Evolutionary conservation across 2,329 filamentous ascomycete species (phyloP).

Genomic region (Anisogramma anomala): DNA sequence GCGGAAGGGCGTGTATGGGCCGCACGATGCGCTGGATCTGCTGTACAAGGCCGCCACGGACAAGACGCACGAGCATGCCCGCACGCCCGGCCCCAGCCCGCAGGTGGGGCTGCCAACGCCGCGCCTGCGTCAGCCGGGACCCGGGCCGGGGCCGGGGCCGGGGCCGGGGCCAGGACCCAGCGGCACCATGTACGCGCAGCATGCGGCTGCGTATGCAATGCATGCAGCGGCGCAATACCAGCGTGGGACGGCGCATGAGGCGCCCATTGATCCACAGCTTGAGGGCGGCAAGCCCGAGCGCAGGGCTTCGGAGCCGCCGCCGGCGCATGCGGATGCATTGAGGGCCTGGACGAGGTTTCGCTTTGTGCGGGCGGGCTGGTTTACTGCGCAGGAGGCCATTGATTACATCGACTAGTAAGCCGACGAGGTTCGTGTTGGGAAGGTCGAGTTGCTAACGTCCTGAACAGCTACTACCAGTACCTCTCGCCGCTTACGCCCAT

Average conservation of each 20-base stretch:
- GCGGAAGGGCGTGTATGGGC: conserved; percentile 69
- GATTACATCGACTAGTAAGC: conserved; percentile 83
- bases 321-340: conserved; percentile 56
- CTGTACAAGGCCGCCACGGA: conserved; percentile 76
- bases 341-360: conserved; percentile 84
- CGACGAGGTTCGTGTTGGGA: background rate
- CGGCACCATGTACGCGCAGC: conserved; percentile 13
- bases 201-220: conserved; percentile 13
- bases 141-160: too few species aligned
- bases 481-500: conserved; percentile 89
- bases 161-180: too few species aligned
- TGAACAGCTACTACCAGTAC: conserved; percentile 78
- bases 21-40: conserved; percentile 83
- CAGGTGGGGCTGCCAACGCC: conserved; percentile 4
- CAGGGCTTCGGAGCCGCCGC: conserved; percentile 29
- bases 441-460: conserved; percentile 1
- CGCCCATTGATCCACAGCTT: conserved; percentile 35
- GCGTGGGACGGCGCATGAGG: conserved; percentile 14
- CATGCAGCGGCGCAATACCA: conserved; percentile 16
- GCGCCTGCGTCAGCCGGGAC: background rate
- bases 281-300: conserved; percentile 28
- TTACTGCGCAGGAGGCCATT: conserved; percentile 86
- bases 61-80: conserved; percentile 22
- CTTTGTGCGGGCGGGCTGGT: conserved; percentile 95
- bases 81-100: conserved; percentile 1